Evolutionary conservation across 2,329 filamentous ascomycete genomes (phyloP).

Genomic region (Aspergillus calidoustus): DNA sequence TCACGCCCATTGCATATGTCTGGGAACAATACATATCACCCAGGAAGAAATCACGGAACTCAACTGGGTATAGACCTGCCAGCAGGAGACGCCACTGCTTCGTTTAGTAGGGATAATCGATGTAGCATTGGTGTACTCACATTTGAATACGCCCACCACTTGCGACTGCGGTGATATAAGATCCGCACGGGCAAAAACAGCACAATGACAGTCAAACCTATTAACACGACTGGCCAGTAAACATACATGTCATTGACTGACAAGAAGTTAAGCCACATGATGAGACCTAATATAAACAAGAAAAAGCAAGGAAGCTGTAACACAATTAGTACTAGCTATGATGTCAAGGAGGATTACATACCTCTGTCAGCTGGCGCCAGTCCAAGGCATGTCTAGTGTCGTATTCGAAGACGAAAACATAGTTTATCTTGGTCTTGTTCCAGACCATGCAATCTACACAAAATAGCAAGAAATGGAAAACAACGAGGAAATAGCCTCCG

Average conservation of each 20-base stretch:
- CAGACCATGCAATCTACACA: constrained; percentile 83
- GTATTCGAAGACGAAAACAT: constrained; percentile 95
- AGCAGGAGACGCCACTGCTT: constrained; percentile 78
- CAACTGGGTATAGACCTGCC: constrained; percentile 87
- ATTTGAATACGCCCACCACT: constrained; percentile 89
- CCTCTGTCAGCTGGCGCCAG: constrained; percentile 84
- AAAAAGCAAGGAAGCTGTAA: constrained; percentile 78
- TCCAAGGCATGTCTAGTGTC: constrained; percentile 84
- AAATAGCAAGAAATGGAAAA: constrained; percentile 82
- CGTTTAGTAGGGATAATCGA: constrained; percentile 21
- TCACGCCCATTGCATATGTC: constrained; percentile 84
- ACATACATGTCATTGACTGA: constrained; percentile 71
- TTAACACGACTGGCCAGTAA: constrained; percentile 84
- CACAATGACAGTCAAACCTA: constrained; percentile 68
- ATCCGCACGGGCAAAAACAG: constrained; percentile 77
- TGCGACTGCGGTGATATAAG: constrained; percentile 75
- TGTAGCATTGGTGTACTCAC: constrained; percentile 55
- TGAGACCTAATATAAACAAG: constrained; percentile 72
- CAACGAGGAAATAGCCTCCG: constrained; percentile 84
- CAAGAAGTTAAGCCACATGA: constrained; percentile 89
- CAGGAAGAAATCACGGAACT: constrained; percentile 96
- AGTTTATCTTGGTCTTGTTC: constrained; percentile 86
- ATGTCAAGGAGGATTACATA: constrained; percentile 36
- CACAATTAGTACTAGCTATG: constrained; percentile 22
- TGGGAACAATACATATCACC: constrained; percentile 98